Percentiles rank a stretch among this genome's conserved stretches.
Conservation (phyloP, 1,284 basidiomycete species). For the Trichosporon ovoides region DNA sequence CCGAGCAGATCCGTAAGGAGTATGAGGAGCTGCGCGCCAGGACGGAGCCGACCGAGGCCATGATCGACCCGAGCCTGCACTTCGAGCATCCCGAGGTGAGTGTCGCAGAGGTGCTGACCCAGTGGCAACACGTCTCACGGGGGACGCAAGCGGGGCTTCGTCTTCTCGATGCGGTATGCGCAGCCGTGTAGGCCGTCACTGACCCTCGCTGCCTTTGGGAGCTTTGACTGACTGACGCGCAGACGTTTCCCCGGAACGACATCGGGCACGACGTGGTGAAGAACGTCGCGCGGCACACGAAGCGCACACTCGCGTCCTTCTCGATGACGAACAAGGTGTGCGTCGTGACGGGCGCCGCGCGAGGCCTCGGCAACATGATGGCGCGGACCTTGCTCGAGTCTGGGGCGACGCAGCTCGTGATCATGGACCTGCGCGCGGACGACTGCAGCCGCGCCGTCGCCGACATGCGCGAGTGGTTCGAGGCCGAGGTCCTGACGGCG, state of each 20-base stretch:
- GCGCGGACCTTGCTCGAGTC: conserved; percentile 75
- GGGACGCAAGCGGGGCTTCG: too few species aligned
- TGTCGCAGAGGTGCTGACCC: not conserved
- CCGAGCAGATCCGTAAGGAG: conserved; percentile 17
- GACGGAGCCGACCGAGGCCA: conserved; percentile 32
- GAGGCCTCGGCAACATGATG: conserved; percentile 83
- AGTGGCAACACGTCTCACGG: too few species aligned
- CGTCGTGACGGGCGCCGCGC: conserved; percentile 88
- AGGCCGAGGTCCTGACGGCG: conserved; percentile 42
- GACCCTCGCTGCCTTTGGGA: too few species aligned
- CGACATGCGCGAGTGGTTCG: conserved; percentile 62
- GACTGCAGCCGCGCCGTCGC: conserved; percentile 68
- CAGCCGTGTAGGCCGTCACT: too few species aligned
- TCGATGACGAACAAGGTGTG: conserved; percentile 62
- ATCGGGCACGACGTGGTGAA: conserved; percentile 39
- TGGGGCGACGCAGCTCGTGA: conserved; percentile 75
- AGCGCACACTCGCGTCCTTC: conserved; percentile 40
- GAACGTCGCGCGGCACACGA: conserved; percentile 36
- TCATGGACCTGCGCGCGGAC: conserved; percentile 74
- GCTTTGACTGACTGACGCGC: too few species aligned
- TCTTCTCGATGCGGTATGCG: too few species aligned
- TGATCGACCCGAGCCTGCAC: conserved; percentile 31
- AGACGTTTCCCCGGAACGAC: conserved; percentile 26
- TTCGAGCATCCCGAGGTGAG: conserved; percentile 37
- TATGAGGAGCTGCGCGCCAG: conserved; percentile 41